Evolutionary conservation across 1,284 basidiomycete species (phyloP), one percentile per base, ranked within the genome.

Genomic region (Phellinidium pouzarii): DNA sequence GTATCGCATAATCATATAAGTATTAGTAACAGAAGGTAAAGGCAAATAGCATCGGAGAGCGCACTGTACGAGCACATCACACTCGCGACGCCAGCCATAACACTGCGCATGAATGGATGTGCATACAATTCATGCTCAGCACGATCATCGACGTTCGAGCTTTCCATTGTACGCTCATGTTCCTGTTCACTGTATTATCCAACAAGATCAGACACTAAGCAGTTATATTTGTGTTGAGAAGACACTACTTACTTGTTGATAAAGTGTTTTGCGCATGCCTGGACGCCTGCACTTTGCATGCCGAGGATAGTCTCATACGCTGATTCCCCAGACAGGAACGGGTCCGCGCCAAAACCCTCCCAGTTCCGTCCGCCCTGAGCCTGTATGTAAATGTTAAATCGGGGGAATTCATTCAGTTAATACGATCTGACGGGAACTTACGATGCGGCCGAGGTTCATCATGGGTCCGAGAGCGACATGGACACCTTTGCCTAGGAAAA

Each of bases 281-380:
- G 85, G 0, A 92, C 84, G 31, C 89, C 88, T 1, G 72, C 74
- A 36, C 72, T 65, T 63, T 93, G 90, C 67, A 91, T 69, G 1
- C 90, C 89, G 20, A 83, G 65, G 55, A 91, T 77, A 1, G 85
- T 90, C 65, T 86, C 80, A 56, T 82, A 87, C 0, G 86, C 80
- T 0, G 79, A 77, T 65, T 85, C 85, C 14, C 87, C 84, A 45
- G 77, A 65, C 38, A 93, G 70, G 69, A 82, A 92, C 0, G 89
- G 87, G 63, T 88, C 84, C 14, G 76, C 82, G 44, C 87, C 84
- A 58, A 89, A 91, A 6, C 87, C 87, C 71, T 94, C 90, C 87
- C 87, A 94, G 66, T 89, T 91, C 8, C 91, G 71, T 0, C 91
- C 91, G 2, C 77, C 82, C 41, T 50, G 37, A n/a, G 37, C 29